phyloP scores from a whole-genome alignment of 495 filamentous ascomycete genomes.

The Penicillium salamii region DNA sequence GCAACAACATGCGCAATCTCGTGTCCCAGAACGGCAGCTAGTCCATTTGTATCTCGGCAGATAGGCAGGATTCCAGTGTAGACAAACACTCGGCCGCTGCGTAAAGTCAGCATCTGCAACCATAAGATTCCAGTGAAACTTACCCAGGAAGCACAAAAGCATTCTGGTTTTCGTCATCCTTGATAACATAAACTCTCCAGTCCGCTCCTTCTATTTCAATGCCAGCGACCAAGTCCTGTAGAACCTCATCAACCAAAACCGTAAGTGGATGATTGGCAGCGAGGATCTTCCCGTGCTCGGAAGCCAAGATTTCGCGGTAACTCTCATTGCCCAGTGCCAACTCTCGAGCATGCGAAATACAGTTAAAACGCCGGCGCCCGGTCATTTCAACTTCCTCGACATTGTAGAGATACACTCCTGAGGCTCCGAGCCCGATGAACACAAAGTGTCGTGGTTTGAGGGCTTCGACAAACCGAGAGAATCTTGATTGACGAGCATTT shows the following conservation, averaged over 20 bases:
- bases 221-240: slow-evolving; percentile 65
- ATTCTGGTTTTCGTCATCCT: slow-evolving; percentile 61
- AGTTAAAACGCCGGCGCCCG: slow-evolving; percentile 80
- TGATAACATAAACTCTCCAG: slow-evolving; percentile 87
- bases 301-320: slow-evolving; percentile 49
- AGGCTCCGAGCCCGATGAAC: slow-evolving; percentile 26
- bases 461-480: slow-evolving; percentile 13
- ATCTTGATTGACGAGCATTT: slow-evolving; percentile 9
- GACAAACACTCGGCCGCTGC: slow-evolving; percentile 85
- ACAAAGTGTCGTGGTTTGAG: slow-evolving; percentile 35
- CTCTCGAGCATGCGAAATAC: slow-evolving; percentile 57
- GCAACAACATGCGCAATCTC: slow-evolving; percentile 94
- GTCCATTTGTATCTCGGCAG: slow-evolving; percentile 65
- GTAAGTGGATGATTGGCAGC: slow-evolving; percentile 50
- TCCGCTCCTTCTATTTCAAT: slow-evolving; percentile 61
- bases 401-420: slow-evolving; percentile 66
- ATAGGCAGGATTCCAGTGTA: slow-evolving; percentile 79
- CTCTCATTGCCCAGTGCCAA: slow-evolving; percentile 48
- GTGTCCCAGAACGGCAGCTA: slow-evolving; percentile 85
- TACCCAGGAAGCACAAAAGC: slow-evolving; percentile 87
- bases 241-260: slow-evolving; percentile 60
- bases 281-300: slow-evolving; percentile 48
- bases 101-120: slow-evolving; percentile 4
- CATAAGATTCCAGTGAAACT: slow-evolving; percentile 1
- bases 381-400: slow-evolving; percentile 77